Percentiles rank a stretch among this genome's conserved stretches.
Evolutionary conservation across 768 basidiomycete species (phyloP).

Genomic region (Pleurotus eryngii): DNA sequence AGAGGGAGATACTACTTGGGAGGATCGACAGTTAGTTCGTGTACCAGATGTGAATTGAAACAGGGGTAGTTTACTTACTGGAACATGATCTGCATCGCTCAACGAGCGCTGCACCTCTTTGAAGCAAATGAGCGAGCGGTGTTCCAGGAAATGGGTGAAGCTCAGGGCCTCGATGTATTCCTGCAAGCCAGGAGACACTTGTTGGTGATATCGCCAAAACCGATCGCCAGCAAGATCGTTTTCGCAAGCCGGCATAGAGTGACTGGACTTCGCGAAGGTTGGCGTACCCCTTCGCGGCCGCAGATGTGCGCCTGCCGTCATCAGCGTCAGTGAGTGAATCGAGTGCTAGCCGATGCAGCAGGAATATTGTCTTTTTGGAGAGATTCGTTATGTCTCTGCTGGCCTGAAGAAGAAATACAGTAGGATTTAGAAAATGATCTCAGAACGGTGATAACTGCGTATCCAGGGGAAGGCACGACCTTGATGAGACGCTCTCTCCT

Average conservation of each 20-base stretch:
- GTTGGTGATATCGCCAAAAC: constrained; percentile 77
- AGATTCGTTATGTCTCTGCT: constrained; percentile 87
- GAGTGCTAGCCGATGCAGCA: constrained; percentile 69
- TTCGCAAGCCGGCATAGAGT: constrained; percentile 58
- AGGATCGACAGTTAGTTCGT: constrained; percentile 1
- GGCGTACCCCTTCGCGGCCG: constrained; percentile 47
- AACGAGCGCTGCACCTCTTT: constrained; percentile 64
- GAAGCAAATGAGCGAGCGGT: constrained; percentile 64
- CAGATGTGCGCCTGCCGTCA: constrained; percentile 30
- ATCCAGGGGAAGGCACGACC: constrained; percentile 32
- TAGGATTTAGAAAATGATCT: background rate
- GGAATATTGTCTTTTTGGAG: constrained; percentile 93
- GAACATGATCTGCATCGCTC: constrained; percentile 54
- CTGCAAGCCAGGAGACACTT: constrained; percentile 80
- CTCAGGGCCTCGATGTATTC: constrained; percentile 95
- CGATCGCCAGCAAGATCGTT: constrained; percentile 61
- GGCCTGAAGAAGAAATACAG: constrained; percentile 36
- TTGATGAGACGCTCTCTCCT: constrained; percentile 89
- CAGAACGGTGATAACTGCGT: no score
- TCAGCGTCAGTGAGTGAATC: constrained; percentile 31
- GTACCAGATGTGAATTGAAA: background rate
- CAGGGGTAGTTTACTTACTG: constrained; percentile 44
- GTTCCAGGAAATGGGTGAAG: constrained; percentile 81
- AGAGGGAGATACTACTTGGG: constrained; percentile 67
- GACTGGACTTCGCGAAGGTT: constrained; percentile 67